A percentile compares a stretch with the other conserved stretches of the same genome.
Evolutionary conservation across 164 flowering plant species (phyloP).

Genomic region (Tinospora cordifolia): DNA sequence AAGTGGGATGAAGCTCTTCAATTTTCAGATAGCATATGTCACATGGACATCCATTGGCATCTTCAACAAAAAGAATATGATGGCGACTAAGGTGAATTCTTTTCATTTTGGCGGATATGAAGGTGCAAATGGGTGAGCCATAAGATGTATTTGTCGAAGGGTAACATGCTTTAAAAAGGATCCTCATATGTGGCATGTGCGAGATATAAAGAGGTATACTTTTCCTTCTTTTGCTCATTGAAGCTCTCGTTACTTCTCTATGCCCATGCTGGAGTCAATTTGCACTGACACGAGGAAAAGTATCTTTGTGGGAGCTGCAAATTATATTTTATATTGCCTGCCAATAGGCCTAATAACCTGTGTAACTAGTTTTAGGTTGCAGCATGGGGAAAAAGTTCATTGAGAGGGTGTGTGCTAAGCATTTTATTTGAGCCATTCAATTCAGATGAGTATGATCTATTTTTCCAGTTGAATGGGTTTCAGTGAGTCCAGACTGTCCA

Average conservation of each 20-base stretch:
- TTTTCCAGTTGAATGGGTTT: background rate
- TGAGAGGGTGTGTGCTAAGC: background rate
- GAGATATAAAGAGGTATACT: too few relatives aligned
- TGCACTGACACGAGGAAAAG: too few relatives aligned
- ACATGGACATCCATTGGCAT: constrained; percentile 38
- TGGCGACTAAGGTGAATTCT: constrained; percentile 5
- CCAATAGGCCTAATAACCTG: too few relatives aligned
- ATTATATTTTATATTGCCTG: too few relatives aligned
- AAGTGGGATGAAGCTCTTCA: constrained; percentile 73
- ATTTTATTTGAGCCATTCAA: background rate
- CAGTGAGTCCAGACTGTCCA: background rate
- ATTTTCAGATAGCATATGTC: constrained; percentile 53
- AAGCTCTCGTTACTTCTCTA: too few relatives aligned
- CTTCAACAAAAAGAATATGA: constrained; percentile 13
- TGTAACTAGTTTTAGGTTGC: background rate
- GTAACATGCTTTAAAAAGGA: too few relatives aligned
- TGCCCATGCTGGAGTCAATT: too few relatives aligned
- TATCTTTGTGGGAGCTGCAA: too few relatives aligned
- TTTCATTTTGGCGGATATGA: background rate
- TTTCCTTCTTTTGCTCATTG: too few relatives aligned
- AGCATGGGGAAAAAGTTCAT: background rate
- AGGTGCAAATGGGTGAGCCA: background rate
- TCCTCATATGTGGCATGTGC: too few relatives aligned
- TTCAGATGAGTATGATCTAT: background rate
- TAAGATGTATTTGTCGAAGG: too few relatives aligned